Evolutionary conservation across 495 filamentous ascomycete species (phyloP), one percentile per base, ranked within the genome.

Genomic region (Chaetomium cochliodes): DNA sequence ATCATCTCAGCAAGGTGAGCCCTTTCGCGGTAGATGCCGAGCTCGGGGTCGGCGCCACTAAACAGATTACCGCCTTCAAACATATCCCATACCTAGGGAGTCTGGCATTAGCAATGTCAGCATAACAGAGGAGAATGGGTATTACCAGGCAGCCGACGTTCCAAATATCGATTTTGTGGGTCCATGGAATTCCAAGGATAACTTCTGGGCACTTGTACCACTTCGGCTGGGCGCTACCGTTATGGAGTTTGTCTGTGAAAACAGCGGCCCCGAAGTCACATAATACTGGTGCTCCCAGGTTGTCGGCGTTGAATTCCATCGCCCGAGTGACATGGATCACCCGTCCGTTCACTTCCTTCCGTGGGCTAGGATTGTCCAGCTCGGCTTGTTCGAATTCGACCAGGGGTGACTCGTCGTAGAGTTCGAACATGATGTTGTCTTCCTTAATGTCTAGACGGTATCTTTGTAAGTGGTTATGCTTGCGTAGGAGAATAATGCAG

Each of bases 1-100:
- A 61, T 53, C 11, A 61, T 42, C 20, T 30, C 23, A 22, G 59
- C 59, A n/a, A 61, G 59, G 30, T 61, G 59, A 26, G 59, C 59
- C 49, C 49, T 9, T 12, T 20, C 18, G 0, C 73, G 74, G 57
- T 83, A 82, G 5, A 71, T 67, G 47, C 78, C 71, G 5, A 69
- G 69, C 42, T 82, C 76, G 23, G 75, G 78, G 55, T 84, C 78
- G 49, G 71, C 65, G 5, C 80, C 79, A 15, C 66, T 62, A 64
- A 85, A 85, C 26, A 84, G 54, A 64, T 79, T 73, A 41, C 67
- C 73, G 0, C 77, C 77, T 75, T 84, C 75, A 55, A 82, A 78
- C 9, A 85, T 67, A 72, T 83, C 77, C 81, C 78, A 84, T 28
- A 82, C 67, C 82, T 84, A 60, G n/a, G n/a, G n/a, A n/a, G n/a